Evolutionary conservation across 208 protist genomes (phyloP).

Genomic region (Wallacemonas sp.): DNA sequence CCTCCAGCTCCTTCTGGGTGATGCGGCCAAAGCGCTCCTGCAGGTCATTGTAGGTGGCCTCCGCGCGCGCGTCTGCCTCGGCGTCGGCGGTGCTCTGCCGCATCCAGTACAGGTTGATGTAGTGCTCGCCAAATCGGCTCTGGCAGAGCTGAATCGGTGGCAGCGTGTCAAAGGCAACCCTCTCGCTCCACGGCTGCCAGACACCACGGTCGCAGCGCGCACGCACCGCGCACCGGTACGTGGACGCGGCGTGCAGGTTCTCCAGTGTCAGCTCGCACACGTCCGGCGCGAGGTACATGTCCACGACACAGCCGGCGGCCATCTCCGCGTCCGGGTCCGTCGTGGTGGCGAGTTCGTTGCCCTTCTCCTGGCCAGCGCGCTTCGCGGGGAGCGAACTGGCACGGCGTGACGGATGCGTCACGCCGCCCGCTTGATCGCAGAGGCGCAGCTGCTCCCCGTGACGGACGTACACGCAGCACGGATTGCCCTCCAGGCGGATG

Average conservation of each 20-base stretch:
- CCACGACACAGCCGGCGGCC: neutral
- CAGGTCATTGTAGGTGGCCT: constrained; percentile 48
- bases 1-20: constrained; percentile 63
- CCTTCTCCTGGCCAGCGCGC: neutral
- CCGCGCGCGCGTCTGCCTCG: constrained; percentile 27
- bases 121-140: constrained; percentile 89
- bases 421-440: neutral
- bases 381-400: neutral
- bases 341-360: neutral
- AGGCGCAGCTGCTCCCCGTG: constrained; percentile 28
- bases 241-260: constrained; percentile 21
- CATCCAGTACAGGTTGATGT: constrained; percentile 92
- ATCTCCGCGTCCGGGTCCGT: constrained; percentile 7
- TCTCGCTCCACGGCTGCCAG: constrained; percentile 86
- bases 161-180: constrained; percentile 55
- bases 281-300: constrained; percentile 11
- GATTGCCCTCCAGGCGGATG: constrained; percentile 36
- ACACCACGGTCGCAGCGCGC: constrained; percentile 50
- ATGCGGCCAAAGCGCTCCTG: constrained; percentile 65
- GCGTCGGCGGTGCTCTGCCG: constrained; percentile 34
- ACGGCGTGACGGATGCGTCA: neutral
- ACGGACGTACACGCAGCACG: constrained; percentile 52
- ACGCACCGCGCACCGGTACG: constrained; percentile 37
- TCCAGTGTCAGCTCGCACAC: constrained; percentile 18
- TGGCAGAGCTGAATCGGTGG: constrained; percentile 71